Evolutionary conservation across 805 yeast genomes (phyloP).

Genomic region (Huiozyma sinensis): DNA sequence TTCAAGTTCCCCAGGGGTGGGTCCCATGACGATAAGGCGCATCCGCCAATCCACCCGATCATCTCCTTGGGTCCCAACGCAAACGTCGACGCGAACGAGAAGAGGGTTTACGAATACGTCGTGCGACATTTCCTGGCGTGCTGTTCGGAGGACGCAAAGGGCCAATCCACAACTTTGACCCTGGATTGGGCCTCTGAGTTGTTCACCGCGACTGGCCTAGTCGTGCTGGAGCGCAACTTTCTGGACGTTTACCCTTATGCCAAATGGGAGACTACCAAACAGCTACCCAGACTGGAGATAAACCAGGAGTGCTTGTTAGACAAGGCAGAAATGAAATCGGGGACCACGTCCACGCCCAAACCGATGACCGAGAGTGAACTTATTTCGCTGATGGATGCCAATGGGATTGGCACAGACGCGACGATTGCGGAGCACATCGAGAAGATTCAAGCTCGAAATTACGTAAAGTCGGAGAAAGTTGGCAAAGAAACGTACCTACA

Average conservation of each 20-base stretch:
- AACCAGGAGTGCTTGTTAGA: constrained; percentile 49
- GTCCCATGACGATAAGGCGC: constrained; percentile 83
- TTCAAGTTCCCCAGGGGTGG: constrained; percentile 72
- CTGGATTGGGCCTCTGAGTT: constrained; percentile 70
- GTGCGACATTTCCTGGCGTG: constrained; percentile 82
- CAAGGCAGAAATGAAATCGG: constrained; percentile 52
- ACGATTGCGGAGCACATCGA: constrained; percentile 97
- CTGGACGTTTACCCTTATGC: constrained; percentile 71
- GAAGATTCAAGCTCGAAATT: constrained; percentile 58
- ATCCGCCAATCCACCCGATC: constrained; percentile 94
- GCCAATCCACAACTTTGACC: constrained; percentile 50
- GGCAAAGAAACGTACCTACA: constrained; percentile 38
- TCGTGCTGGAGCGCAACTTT: constrained; percentile 64
- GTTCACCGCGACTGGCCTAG: constrained; percentile 64
- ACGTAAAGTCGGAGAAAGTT: constrained; percentile 40
- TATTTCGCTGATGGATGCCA: constrained; percentile 87
- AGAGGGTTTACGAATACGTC: constrained; percentile 75
- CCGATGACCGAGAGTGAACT: constrained; percentile 87
- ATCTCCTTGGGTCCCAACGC: constrained; percentile 25
- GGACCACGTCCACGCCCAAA: constrained; percentile 71
- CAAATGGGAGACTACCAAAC: constrained; percentile 60
- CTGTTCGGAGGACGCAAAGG: constrained; percentile 85
- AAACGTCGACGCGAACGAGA: constrained; percentile 31
- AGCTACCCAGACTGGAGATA: constrained; percentile 51
- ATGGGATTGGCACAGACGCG: constrained; percentile 98